Evolutionary conservation across 495 filamentous ascomycete species (phyloP).

Genomic region (Trichocladium antarcticum): DNA sequence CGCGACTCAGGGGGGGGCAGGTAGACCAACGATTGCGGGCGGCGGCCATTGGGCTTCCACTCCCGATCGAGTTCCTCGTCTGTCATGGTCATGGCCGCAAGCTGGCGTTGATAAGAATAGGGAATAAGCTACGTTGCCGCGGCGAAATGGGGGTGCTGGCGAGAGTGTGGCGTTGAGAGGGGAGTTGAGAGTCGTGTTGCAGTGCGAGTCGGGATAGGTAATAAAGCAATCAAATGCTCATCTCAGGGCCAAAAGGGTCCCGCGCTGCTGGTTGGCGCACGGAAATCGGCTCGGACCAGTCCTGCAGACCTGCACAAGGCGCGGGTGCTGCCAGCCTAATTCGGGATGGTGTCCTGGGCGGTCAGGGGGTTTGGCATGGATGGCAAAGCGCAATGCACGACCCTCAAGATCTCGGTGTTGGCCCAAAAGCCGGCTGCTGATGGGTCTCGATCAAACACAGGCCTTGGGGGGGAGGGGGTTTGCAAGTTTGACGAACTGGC

Average conservation of each 20-base stretch:
- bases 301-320: not conserved
- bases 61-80: constrained; percentile 58
- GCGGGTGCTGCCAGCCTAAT: constrained; percentile 5
- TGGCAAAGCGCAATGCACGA: constrained; percentile 1
- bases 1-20: not conserved
- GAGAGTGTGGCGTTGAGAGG: constrained; percentile 3
- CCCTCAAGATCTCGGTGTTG: constrained; percentile 1
- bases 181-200: constrained; percentile 16
- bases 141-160: no score
- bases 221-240: constrained; percentile 7
- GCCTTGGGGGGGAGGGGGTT: not conserved
- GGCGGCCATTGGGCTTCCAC: constrained; percentile 63
- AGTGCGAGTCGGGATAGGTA: no score
- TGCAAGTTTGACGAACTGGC: no score
- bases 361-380: not conserved
- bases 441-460: not conserved
- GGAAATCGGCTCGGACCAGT: constrained; percentile 10
- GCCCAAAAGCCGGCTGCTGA: not conserved
- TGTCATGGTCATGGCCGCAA: constrained; percentile 31
- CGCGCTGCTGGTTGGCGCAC: constrained; percentile 10
- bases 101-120: not conserved
- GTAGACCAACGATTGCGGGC: constrained; percentile 68
- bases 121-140: no score
- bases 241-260: constrained; percentile 11
- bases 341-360: constrained; percentile 8